These are phyloP conservation scores for Phaffia tasmanica DNA, from an alignment of 768 basidiomycete genomes.

Conservation along the genomic window DNA sequence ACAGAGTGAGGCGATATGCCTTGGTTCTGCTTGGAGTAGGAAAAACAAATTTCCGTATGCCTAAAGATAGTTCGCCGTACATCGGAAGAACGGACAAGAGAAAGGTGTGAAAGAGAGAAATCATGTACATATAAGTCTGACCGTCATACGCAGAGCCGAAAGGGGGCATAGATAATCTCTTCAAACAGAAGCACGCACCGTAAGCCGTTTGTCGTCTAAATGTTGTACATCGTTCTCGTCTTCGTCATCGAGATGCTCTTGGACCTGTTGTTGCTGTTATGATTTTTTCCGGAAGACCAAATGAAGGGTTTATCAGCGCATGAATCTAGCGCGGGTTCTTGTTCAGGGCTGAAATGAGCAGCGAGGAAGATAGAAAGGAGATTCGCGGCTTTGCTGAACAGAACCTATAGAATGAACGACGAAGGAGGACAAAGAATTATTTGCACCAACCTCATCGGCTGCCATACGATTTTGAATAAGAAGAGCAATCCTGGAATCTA, in stretches of 20 bases:
- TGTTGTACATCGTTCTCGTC: slow-evolving; percentile 85
- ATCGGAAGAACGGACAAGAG: background rate
- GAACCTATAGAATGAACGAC: slow-evolving; percentile 22
- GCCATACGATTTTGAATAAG: slow-evolving; percentile 98
- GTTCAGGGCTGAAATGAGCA: too few relatives aligned
- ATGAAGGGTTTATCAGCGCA: background rate
- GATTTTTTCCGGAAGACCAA: background rate
- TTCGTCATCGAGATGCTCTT: slow-evolving; percentile 87
- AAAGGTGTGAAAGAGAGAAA: background rate
- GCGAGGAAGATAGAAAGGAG: background rate
- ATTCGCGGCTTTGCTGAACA: background rate
- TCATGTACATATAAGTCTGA: background rate
- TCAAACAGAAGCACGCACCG: slow-evolving; percentile 30
- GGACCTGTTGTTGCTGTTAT: slow-evolving; percentile 79
- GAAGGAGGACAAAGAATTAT: background rate
- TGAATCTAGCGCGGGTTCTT: background rate
- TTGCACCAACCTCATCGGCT: slow-evolving; percentile 60
- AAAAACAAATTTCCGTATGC: slow-evolving; percentile 99
- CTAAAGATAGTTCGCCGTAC: slow-evolving; percentile 38
- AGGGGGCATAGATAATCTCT: background rate
- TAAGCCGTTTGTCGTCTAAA: slow-evolving; percentile 80
- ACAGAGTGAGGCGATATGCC: slow-evolving; percentile 91
- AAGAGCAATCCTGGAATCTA: slow-evolving; percentile 91
- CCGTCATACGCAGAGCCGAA: background rate
- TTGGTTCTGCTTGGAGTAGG: slow-evolving; percentile 92